Conservation (phyloP, 2,329 filamentous ascomycete species). For the Alternaria arborescens region DNA sequence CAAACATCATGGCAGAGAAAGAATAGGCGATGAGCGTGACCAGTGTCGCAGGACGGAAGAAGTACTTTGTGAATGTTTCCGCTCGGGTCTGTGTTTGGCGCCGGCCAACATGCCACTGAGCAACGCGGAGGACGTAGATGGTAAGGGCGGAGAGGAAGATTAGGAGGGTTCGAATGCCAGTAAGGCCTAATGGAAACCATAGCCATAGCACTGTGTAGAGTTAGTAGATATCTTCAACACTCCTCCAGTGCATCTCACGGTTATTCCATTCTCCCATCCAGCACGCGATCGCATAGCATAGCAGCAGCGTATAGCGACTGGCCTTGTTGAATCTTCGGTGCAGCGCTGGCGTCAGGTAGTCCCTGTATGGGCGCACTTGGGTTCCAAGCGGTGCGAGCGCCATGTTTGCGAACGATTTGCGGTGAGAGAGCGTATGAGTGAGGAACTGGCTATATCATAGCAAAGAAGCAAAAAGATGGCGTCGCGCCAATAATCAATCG, state of each 20-base stretch:
- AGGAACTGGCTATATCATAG: slow-evolving; percentile 34
- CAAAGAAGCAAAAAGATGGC: slow-evolving; percentile 18
- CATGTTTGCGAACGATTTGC: slow-evolving; percentile 29
- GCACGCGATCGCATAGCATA: slow-evolving; percentile 78
- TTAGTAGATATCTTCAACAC: slow-evolving; percentile 21
- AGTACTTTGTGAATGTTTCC: slow-evolving; percentile 68
- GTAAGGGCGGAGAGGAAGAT: slow-evolving; percentile 79
- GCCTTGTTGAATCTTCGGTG: slow-evolving; percentile 87
- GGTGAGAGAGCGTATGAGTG: slow-evolving; percentile 41
- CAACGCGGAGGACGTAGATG: slow-evolving; percentile 85
- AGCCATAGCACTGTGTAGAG: slow-evolving; percentile 75
- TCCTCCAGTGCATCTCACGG: slow-evolving; percentile 61
- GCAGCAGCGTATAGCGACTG: slow-evolving; percentile 70
- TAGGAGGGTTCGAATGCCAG: slow-evolving; percentile 76
- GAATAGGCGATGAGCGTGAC: slow-evolving; percentile 80
- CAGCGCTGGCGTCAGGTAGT: slow-evolving; percentile 87
- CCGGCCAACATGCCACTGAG: slow-evolving; percentile 72
- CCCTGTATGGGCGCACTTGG: slow-evolving; percentile 76
- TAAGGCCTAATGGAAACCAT: slow-evolving; percentile 82
- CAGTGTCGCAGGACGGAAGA: slow-evolving; percentile 67
- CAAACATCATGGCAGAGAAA: slow-evolving; percentile 80
- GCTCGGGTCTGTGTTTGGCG: slow-evolving; percentile 74
- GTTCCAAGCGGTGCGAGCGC: slow-evolving; percentile 32
- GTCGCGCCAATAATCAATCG: slow-evolving; percentile 15
- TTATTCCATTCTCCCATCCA: slow-evolving; percentile 70